phyloP scores from a whole-genome alignment of 179 eudicot species.

The Spinacia oleracea region DNA sequence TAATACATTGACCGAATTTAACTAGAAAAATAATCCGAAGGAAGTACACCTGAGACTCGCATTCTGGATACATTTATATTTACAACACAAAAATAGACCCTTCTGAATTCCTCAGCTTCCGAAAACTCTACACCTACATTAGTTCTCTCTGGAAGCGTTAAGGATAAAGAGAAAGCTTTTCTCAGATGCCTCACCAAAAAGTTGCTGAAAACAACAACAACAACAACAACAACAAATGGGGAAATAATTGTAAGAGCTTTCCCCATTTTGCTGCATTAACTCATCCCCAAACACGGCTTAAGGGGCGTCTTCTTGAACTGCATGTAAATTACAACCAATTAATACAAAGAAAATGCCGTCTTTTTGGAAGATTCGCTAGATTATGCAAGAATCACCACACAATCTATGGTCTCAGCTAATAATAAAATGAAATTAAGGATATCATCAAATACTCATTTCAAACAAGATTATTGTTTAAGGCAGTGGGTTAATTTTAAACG shows the following conservation, averaged over 20 bases:
- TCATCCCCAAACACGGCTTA: constrained; percentile 18
- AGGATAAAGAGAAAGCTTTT: constrained; percentile 11
- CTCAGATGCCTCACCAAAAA: constrained; percentile 10
- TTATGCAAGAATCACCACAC: not conserved
- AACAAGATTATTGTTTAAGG: not conserved
- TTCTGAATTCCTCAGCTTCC: constrained; percentile 14
- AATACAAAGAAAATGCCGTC: not conserved
- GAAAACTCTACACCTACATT: constrained; percentile 5
- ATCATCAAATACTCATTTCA: not conserved
- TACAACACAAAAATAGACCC: constrained; percentile 27
- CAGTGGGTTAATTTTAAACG: not conserved
- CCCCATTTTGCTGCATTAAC: constrained; percentile 8
- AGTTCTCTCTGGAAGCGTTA: constrained; percentile 15
- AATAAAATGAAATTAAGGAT: not conserved
- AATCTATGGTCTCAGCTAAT: not conserved
- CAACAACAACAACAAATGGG: constrained; percentile 3
- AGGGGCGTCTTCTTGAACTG: constrained; percentile 53
- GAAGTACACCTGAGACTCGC: constrained; percentile 21
- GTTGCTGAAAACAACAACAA: constrained; percentile 16
- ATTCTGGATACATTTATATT: constrained; percentile 28
- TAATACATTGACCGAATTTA: constrained; percentile 15
- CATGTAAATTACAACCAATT: not conserved
- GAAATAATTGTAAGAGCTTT: constrained; percentile 6
- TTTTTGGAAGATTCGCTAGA: not conserved
- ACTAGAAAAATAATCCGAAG: not conserved